Base-by-base conservation (phyloP, 192 early-diverging fungal genomes). In the Backusella tuberculispora region DNA sequence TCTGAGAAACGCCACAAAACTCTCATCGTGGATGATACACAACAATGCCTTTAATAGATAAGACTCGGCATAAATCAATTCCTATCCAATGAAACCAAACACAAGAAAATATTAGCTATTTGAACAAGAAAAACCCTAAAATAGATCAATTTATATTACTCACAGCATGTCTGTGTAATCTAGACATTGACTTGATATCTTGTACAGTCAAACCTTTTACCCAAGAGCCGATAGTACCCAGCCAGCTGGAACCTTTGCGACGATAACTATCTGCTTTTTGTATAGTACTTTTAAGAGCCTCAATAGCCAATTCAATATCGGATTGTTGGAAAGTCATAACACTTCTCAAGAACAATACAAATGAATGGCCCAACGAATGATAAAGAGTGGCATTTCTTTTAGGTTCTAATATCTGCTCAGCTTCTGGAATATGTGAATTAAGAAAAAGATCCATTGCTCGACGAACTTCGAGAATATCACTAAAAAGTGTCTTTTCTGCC, bases 61-160 rank as follows among this genome's bases (percentile, higher is more conserved):
- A 10, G 89, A 84, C 48, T 97, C 96, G 12, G 95, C 95, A 69
- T 91, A 89, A 6, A 94, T 88, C 42, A 97, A 84, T 85, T 97
- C 96, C 73, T 82, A 42, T 42, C 38, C 45, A 63, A 69, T 45
- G 9, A 67, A 24, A 73, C 24, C 21, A 34, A 38, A 26, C 29
- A 72, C 10, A 66, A 26, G 9, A 24, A 12, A 60, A 13, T 60
- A 60, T 60, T 60, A 8, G 53, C 13, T 19, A 19, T 12, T 26
- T 26, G 3, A 41, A 24, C 56, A 64, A 48, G 21, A 38, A 47
- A 19, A 34, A 21, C 24, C 50, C 50, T 56, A 56, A 56, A 56
- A 56, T 24, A 19, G 50, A 56, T 56, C 50, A 56, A 56, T 56
- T 56, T 56, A 21, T 24, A 34, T 56, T 70, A 80, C 83, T 78